phyloP scores from a whole-genome alignment of 2,329 filamentous ascomycete species.

The Trichoderma gracile region DNA sequence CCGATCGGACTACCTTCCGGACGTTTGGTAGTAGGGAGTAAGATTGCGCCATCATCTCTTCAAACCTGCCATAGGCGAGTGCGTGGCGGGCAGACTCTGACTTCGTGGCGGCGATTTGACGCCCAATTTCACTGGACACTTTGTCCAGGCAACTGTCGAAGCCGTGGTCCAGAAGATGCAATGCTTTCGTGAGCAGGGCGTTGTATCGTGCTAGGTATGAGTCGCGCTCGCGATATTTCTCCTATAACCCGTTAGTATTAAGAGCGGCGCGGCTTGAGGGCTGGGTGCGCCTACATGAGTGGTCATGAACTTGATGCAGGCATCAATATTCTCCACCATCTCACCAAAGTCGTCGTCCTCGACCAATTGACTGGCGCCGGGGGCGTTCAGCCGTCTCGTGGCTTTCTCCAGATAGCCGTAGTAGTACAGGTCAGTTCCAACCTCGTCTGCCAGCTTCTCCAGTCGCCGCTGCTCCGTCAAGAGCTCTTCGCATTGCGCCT shows the following conservation, averaged over 20 bases:
- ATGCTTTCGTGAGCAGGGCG: conserved; percentile 68
- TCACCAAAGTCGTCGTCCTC: conserved; percentile 82
- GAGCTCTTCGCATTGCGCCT: conserved; percentile 86
- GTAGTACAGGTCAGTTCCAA: conserved; percentile 88
- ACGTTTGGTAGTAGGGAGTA: conserved; percentile 59
- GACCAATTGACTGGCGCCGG: conserved; percentile 82
- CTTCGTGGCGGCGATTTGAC: conserved; percentile 55
- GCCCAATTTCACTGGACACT: conserved; percentile 55
- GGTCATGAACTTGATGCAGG: conserved; percentile 91
- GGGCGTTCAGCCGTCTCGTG: conserved; percentile 85
- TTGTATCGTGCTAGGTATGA: conserved; percentile 87
- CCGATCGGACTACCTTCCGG: conserved; percentile 52
- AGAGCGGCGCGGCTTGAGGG: background rate
- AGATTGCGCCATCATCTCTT: conserved; percentile 58
- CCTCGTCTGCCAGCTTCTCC: conserved; percentile 75
- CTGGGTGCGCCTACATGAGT: conserved; percentile 62
- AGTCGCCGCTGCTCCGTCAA: conserved; percentile 79
- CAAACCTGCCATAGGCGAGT: conserved; percentile 60
- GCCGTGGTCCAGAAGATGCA: conserved; percentile 62
- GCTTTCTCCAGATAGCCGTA: conserved; percentile 92
- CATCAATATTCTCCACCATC: conserved; percentile 83
- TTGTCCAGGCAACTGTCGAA: conserved; percentile 55
- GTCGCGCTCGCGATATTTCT: conserved; percentile 82
- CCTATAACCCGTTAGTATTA: conserved; percentile 45
- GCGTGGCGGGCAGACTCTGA: conserved; percentile 62